Evolutionary conservation across 140 eudicot genomes (phyloP).

Genomic region (Ambrosia hybrid): DNA sequence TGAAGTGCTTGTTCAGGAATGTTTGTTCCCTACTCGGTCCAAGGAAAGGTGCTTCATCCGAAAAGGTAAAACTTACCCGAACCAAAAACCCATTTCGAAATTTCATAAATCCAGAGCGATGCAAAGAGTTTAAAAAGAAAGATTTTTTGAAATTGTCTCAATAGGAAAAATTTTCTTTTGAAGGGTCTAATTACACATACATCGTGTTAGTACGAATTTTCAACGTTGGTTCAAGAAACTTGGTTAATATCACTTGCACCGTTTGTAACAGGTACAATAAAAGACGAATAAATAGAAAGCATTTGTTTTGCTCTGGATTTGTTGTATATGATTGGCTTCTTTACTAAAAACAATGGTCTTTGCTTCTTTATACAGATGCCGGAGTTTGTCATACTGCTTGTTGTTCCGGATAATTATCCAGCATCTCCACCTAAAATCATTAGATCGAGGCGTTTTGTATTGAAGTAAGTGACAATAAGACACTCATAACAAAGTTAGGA

Average conservation of each 20-base stretch:
- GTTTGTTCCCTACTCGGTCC: slow-evolving; percentile 28
- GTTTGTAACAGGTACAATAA: too few species aligned
- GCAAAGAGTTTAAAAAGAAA: too few species aligned
- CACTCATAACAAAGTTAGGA: background rate
- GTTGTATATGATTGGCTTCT: background rate
- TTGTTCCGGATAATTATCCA: slow-evolving; percentile 42
- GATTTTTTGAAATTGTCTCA: too few species aligned
- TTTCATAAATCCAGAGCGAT: background rate
- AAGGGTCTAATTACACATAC: too few species aligned
- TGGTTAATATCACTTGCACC: too few species aligned
- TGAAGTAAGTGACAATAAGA: slow-evolving; percentile 34
- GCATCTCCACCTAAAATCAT: slow-evolving; percentile 30
- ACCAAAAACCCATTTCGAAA: background rate
- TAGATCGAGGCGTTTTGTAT: slow-evolving; percentile 6
- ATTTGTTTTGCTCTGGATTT: background rate
- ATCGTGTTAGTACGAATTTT: too few species aligned
- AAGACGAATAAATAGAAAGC: too few species aligned
- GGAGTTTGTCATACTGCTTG: slow-evolving; percentile 25
- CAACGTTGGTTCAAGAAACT: too few species aligned
- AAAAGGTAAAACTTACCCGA: slow-evolving; percentile 25
- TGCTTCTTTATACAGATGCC: slow-evolving; percentile 30
- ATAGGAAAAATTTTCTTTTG: too few species aligned
- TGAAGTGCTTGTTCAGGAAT: slow-evolving; percentile 41
- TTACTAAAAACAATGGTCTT: background rate
- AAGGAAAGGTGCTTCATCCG: slow-evolving; percentile 24